Base-by-base conservation (phyloP, 208 protist genomes). In the Trypanosoma congolense region DNA sequence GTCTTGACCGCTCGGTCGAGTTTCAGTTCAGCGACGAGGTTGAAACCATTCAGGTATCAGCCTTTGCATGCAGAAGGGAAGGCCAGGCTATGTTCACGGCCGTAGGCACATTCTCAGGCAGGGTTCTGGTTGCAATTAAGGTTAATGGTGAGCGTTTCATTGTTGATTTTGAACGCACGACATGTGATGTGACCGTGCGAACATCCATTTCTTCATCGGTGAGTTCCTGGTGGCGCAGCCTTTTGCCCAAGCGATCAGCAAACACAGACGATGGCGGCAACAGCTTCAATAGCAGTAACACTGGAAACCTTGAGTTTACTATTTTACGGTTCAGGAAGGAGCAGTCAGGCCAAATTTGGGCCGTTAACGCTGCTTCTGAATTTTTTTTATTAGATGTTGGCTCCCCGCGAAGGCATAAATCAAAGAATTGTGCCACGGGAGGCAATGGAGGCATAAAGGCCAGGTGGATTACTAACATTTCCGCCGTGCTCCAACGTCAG, bases 1-100 rank as follows among this genome's bases (percentile, higher is more conserved):
- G 77, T 56, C 71, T 90, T 8, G 86, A 93, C 54, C 80, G 81
- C 70, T 82, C 73, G 46, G 76, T 86, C 36, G 86, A 87, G 61
- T 80, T 93, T 49, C 74, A 74, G 19, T 67, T 93, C 18, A 69
- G 86, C 54, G 60, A 38, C 21, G 47, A 65, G 5, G 70, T 74
- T 25, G 55, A 61, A 1, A 29, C 38, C 41, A 42, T 82, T 35
- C 61, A 45, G 0, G 77, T 73, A 12, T 79, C 82, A 1, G 58
- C 74, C 50, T 93, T 93, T 50, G 56, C 80, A 10, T 90, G 81
- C 56, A 43, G 56, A 16, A 65, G 82, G 2, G 70, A 77, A 5
- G 72, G 59, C 4, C 42, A 75, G 14, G 44, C 59, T 2, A 49
- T 83, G 33, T 35, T 88, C 22, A 87, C 77, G 0, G 81, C 75